Evolutionary conservation across 2,329 filamentous ascomycete genomes (phyloP).

Genomic region (Ceratocystis cacaofunesta): DNA sequence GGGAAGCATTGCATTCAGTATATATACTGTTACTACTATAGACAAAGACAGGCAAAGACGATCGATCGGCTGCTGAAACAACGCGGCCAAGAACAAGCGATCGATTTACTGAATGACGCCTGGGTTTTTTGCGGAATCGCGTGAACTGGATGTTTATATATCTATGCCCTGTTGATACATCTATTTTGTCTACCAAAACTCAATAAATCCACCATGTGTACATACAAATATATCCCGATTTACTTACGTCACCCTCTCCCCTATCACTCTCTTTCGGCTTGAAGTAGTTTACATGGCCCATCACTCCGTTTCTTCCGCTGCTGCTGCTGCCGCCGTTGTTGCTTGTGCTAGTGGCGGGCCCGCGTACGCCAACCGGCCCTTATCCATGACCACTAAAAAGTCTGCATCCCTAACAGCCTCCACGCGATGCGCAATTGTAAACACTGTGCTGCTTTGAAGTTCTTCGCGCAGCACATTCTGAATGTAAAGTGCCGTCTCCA

Average conservation of each 20-base stretch:
- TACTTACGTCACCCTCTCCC: neutral
- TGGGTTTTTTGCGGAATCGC: no score
- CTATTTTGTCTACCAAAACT: neutral
- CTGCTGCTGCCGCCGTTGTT: no score
- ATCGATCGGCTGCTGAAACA: no score
- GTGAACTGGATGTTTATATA: neutral
- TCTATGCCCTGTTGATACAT: slow-evolving; percentile 1
- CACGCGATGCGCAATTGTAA: slow-evolving; percentile 51
- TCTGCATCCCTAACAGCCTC: slow-evolving; percentile 46
- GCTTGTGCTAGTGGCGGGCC: slow-evolving; percentile 25
- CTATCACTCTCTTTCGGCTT: no score
- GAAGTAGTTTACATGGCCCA: no score
- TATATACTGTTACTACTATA: no score
- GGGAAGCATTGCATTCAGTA: no score
- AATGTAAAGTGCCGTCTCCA: slow-evolving; percentile 41
- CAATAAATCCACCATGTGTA: neutral
- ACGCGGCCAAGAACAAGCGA: no score
- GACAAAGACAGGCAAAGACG: no score
- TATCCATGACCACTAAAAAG: slow-evolving; percentile 39
- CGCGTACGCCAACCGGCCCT: slow-evolving; percentile 35
- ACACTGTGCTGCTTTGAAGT: slow-evolving; percentile 41
- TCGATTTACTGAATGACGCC: no score
- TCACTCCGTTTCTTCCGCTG: no score
- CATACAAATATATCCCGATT: neutral
- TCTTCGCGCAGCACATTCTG: slow-evolving; percentile 43